phyloP scores from a whole-genome alignment of 805 yeast species.

The Yarrowia osloensis region DNA sequence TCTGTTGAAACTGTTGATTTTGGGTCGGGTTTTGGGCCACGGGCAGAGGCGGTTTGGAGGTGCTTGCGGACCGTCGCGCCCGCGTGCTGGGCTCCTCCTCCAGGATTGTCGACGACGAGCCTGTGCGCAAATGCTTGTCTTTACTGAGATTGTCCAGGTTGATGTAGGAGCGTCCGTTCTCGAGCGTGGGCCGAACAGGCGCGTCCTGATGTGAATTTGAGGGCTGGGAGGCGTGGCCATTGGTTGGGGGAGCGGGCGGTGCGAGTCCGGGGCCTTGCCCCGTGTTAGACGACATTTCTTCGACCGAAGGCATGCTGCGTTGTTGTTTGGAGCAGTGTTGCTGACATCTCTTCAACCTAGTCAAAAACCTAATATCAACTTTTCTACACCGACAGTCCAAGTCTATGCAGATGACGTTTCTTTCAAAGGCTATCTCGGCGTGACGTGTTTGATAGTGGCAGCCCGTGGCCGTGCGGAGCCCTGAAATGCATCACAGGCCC shows the following conservation, averaged over 20 bases:
- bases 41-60: constrained; percentile 1
- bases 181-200: background rate
- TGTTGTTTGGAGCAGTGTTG: constrained; percentile 9
- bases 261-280: constrained; percentile 5
- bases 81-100: constrained; percentile 21
- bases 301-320: constrained; percentile 28
- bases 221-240: constrained; percentile 10
- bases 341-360: constrained; percentile 24
- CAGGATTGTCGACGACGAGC: constrained; percentile 15
- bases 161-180: constrained; percentile 30
- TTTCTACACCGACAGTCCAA: background rate
- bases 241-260: background rate
- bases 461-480: too few species aligned
- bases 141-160: constrained; percentile 25
- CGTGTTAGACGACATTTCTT: constrained; percentile 7
- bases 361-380: constrained; percentile 12
- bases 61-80: constrained; percentile 7
- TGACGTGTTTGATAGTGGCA: background rate
- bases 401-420: background rate
- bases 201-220: background rate
- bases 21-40: background rate
- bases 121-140: constrained; percentile 8
- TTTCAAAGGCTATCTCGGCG: background rate
- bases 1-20: background rate
- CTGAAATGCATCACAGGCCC: too few species aligned